These are phyloP conservation scores for Anaeromyces robustus DNA, from an alignment of 192 early-diverging fungal species.

Conservation along the genomic window DNA sequence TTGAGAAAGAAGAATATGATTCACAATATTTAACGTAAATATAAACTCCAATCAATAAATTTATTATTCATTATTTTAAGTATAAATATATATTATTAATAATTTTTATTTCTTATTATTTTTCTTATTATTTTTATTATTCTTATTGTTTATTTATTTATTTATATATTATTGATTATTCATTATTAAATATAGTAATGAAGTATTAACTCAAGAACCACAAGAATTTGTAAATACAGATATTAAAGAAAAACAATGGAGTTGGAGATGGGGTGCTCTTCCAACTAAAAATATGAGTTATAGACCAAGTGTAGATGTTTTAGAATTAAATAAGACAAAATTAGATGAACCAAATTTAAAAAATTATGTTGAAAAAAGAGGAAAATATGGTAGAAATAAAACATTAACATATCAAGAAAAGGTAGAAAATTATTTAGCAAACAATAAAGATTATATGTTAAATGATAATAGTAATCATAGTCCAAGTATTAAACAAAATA, in stretches of 20 bases:
- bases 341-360: not conserved
- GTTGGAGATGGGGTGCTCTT: conserved; percentile 3
- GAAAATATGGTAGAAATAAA: not conserved
- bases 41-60: not conserved
- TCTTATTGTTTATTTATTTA: too few relatives aligned
- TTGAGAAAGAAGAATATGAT: not conserved
- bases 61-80: too few relatives aligned
- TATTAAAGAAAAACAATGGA: not conserved
- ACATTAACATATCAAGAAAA: not conserved
- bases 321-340: not conserved
- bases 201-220: not conserved
- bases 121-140: too few relatives aligned
- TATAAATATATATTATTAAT: too few relatives aligned
- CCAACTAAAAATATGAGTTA: not conserved
- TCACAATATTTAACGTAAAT: not conserved
- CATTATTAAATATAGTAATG: too few relatives aligned
- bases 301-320: not conserved
- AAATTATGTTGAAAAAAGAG: not conserved
- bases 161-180: too few relatives aligned
- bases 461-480: not conserved
- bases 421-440: not conserved
- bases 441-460: not conserved
- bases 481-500: not conserved
- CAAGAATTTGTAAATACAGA: not conserved
- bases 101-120: too few relatives aligned